A percentile compares a stretch with the other conserved stretches of the same genome.
These are phyloP conservation scores for Naganishia kalamii DNA, from an alignment of 768 basidiomycete genomes.

Conservation along the genomic window DNA sequence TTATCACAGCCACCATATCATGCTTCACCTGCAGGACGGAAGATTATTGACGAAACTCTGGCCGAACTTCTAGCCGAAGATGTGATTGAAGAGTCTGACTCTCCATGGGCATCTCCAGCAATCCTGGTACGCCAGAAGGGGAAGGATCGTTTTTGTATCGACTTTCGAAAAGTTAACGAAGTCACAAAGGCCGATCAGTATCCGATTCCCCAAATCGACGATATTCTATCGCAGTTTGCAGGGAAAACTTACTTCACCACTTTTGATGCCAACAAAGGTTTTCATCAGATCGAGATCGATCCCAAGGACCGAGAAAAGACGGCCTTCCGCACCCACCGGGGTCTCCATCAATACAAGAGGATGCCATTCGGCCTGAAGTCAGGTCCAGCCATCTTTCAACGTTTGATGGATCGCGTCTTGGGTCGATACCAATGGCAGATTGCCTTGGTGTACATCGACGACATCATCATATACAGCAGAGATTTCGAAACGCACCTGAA, in stretches of 20 bases:
- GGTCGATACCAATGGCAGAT: too few species aligned
- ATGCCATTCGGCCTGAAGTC: too few species aligned
- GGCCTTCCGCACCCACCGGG: conserved; percentile 12
- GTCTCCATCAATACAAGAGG: too few species aligned
- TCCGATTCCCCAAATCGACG: conserved; percentile 21
- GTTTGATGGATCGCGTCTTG: too few species aligned
- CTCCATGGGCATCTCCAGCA: conserved; percentile 21
- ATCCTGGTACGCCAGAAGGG: conserved; percentile 21
- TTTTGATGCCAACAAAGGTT: conserved; percentile 18
- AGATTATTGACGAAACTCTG: conserved; percentile 16
- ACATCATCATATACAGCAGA: too few species aligned
- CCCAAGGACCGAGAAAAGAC: conserved; percentile 10
- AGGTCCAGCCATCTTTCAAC: too few species aligned
- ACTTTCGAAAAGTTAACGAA: conserved; percentile 21
- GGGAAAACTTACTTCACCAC: conserved; percentile 18
- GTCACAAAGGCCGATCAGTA: conserved; percentile 20
- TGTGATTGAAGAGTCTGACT: conserved; percentile 24
- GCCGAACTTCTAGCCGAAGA: conserved; percentile 16
- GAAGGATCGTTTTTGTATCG: conserved; percentile 22
- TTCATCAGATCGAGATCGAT: conserved; percentile 14
- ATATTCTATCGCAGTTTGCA: conserved; percentile 6
- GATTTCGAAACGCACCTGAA: too few species aligned
- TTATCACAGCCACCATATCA: conserved; percentile 13
- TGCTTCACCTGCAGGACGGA: conserved; percentile 4
- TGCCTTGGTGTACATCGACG: too few species aligned